Base-by-base conservation (phyloP, 768 basidiomycete species). In the Lepiota brunneoincarnata region DNA sequence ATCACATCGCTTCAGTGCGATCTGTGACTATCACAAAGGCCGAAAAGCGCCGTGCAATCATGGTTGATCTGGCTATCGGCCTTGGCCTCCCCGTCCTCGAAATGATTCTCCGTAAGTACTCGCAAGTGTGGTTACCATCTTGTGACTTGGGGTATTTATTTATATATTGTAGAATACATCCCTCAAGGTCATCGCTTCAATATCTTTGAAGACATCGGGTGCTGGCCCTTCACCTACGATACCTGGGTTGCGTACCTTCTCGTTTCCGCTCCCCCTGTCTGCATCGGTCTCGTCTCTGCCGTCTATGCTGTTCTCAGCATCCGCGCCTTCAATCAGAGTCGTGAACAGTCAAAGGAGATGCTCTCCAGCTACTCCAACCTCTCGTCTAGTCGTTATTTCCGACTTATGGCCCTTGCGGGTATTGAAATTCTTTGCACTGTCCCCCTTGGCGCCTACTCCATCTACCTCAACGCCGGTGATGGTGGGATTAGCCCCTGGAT, bases 161-260 rank as follows among this genome's bases (percentile, higher is more conserved):
- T 71, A 49, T 11, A 17, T 41, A 14, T n/a, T n/a, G n/a, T 54
- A 80, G 78, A 77, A 63, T 78, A 75, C 59, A 72, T 80, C 47
- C 69, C 75, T 2, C 78, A 82, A 66, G 81, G 80, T 7, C 83
- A 85, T 65, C 78, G 82, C 4, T 86, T 75, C 65, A 69, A 85
- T 59, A 81, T 87, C 45, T 75, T 71, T 51, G 82, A 84, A 61
- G 75, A 83, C 50, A 57, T 83, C 15, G 84, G 83, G 5, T 86
- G 84, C 65, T 75, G 64, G 45, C 80, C 81, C 2, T 69, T 67
- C 35, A 75, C 73, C 4, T 82, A 76, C 66, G 73, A 77, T 59
- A 78, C 80, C 0, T 69, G 72, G 23, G 66, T 73, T 3, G 73
- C 78, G 1, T 68, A 74, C 47, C 64, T 75, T 14, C 61, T 86